Conservation (phyloP, 2,329 filamentous ascomycete species). For the Fusarium annulatum region DNA sequence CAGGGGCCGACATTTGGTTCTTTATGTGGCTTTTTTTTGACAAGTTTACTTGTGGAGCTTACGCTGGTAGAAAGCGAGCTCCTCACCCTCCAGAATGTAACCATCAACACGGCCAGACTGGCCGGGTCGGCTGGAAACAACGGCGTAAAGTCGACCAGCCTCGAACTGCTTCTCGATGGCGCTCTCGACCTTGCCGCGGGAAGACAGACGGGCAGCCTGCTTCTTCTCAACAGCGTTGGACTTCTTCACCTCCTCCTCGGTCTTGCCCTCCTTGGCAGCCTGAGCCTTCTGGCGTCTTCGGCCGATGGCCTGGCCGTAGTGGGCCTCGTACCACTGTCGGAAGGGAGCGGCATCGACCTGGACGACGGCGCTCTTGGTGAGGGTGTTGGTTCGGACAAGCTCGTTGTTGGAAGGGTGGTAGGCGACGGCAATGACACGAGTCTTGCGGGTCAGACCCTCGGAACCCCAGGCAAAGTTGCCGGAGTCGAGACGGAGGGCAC, state of each 20-base stretch:
- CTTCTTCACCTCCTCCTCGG: slow-evolving; percentile 84
- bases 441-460: slow-evolving; percentile 98
- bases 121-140: slow-evolving; percentile 91
- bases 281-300: slow-evolving; percentile 90
- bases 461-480: slow-evolving; percentile 99
- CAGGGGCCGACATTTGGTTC: slow-evolving; percentile 44
- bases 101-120: slow-evolving; percentile 97
- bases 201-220: slow-evolving; percentile 87
- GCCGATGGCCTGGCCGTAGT: slow-evolving; percentile 93
- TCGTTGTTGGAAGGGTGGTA: slow-evolving; percentile 99
- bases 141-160: slow-evolving; percentile 96
- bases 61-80: slow-evolving; percentile 99
- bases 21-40: slow-evolving; percentile 34
- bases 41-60: slow-evolving; percentile 93
- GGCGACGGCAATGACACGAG: slow-evolving; percentile 96
- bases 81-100: slow-evolving; percentile 98
- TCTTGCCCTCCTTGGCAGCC: slow-evolving; percentile 67
- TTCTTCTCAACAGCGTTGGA: slow-evolving; percentile 96
- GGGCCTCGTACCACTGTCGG: slow-evolving; percentile 99
- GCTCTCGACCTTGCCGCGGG: slow-evolving; percentile 89
- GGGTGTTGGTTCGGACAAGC: slow-evolving; percentile 99
- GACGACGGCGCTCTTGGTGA: slow-evolving; percentile 98
- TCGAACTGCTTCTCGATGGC: slow-evolving; percentile 99
- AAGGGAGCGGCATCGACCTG: slow-evolving; percentile 99
- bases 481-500: slow-evolving; percentile 96